Base-by-base conservation (phyloP, 495 filamentous ascomycete genomes). In the Neurospora sp. region DNA sequence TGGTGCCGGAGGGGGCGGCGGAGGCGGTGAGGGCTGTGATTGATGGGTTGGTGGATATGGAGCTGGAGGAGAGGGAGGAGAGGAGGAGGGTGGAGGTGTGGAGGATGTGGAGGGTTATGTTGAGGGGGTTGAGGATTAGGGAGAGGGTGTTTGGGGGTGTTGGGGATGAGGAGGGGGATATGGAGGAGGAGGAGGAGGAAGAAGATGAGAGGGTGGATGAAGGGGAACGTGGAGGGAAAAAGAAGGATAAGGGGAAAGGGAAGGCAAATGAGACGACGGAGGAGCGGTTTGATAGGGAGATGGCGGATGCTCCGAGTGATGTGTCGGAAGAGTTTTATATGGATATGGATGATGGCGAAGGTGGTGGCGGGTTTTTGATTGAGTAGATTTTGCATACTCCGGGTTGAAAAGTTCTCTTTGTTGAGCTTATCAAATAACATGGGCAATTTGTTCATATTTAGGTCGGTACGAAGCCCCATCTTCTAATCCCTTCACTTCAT, bases 11-110 rank as follows among this genome's bases (percentile, higher is more conserved):
- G 27, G 92, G 93, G 79, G 88, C 89, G 71, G 84, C 79, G 18
- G 93, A 95, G 75, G 93, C 90, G 0, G 83, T 98, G 0, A 83
- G 88, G 71, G 90, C 87, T 9, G 90, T 92, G 12, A 80, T 96
- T 42, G 79, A 81, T 16, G 90, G 87, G 4, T 79, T 98, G 69
- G 85, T 86, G 69, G 86, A 91, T 72, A 86, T 90, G 76, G 85
- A 85, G 75, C 85, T 82, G 20, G 85, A 88, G 76, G 82, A 84
- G 35, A 88, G 90, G 72, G 81, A 87, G 44, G 87, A 90, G 70
- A 82, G 82, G 70, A 87, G 86, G 77, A 84, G 83, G 39, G 80
- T 81, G 7, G 85, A 87, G 76, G 88, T 88, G 27, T 81, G 97
- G 76, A 86, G 85, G 72, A 79, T 91, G 78, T 98, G 96, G 96